Evolutionary conservation across 2,329 filamentous ascomycete species (phyloP).

Genomic region (Trichoderma sp.): DNA sequence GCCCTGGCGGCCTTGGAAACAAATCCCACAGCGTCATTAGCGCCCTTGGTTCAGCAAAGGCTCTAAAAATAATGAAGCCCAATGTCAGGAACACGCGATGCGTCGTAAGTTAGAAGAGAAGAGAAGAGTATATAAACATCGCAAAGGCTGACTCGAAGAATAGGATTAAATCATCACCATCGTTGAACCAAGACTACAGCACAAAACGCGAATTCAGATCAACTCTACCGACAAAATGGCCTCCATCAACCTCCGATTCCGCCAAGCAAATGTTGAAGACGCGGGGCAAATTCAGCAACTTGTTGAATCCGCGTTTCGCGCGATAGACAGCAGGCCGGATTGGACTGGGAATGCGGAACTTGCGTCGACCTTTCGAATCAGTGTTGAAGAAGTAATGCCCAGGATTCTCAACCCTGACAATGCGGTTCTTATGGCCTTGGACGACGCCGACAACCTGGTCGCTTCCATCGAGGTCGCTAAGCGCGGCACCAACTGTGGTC

Average conservation of each 20-base stretch:
- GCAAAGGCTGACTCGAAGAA: not conserved
- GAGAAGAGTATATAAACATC: not conserved
- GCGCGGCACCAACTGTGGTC: slow-evolving; percentile 29
- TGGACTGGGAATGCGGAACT: slow-evolving; percentile 50
- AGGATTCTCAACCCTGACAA: slow-evolving; percentile 39
- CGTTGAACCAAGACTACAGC: not conserved
- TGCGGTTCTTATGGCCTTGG: slow-evolving; percentile 33
- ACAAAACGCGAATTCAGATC: too few species aligned
- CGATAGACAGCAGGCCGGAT: slow-evolving; percentile 38
- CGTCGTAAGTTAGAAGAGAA: not conserved
- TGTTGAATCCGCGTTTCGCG: slow-evolving; percentile 43
- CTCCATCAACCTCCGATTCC: slow-evolving; percentile 36
- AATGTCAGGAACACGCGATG: not conserved
- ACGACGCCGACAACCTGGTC: slow-evolving; percentile 26
- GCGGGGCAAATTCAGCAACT: slow-evolving; percentile 39
- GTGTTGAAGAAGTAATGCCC: slow-evolving; percentile 65
- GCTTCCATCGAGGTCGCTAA: slow-evolving; percentile 34
- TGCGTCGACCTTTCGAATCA: slow-evolving; percentile 69
- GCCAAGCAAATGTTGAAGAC: slow-evolving; percentile 40
- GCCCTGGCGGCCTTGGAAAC: not conserved
- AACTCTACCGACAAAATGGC: not conserved
- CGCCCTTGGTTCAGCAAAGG: not conserved
- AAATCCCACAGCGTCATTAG: slow-evolving; percentile 1
- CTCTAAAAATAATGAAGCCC: not conserved
- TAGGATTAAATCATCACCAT: not conserved